Evolutionary conservation across 345 rosid genomes (phyloP), one percentile per base, ranked within the genome.

Genomic region (Gynandropsis gynandra): DNA sequence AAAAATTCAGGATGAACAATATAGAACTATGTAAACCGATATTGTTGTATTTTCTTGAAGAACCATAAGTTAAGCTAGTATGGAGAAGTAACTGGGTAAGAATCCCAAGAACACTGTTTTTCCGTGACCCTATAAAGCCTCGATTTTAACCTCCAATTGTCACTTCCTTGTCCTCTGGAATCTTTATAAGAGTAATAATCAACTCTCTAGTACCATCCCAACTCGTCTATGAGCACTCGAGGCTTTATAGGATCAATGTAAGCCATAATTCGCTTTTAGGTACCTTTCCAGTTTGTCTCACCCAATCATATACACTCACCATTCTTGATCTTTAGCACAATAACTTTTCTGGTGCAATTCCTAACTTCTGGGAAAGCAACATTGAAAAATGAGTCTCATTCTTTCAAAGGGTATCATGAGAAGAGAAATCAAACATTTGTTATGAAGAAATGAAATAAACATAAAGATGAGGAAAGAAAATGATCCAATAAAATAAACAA

Each of bases 321-420:
- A 27, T 76, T 32, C 72, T 83, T 38, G 77, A 72, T 54, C 75
- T 82, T 17, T 73, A 80, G 37, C 66, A 72, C 52, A 82, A 82
- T 61, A 82, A 80, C 24, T 59, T 82, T 45, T 75, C 87, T 41
- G 87, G 90, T 41, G 51, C 74, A 14, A 62, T 82, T 17, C 89
- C 89, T 3, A 69, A 72, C 42, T 42, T 73, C n/a, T 73, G 81
- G 81, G 71, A 62, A 46, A 71, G 64, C 46, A 61, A 9, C 61
- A 7, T 51, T 60, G 48, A 51, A 51, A 47, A 60, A 47, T 29
- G 34, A 13, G 11, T 52, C 70, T 17, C 57, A 53, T 66, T 61
- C 58, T 46, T 63, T 74, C 32, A 63, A 55, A 42, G 7, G 52
- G 34, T 61, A n/a, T n/a, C n/a, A n/a, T n/a, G n/a, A n/a, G n/a